These are phyloP conservation scores for Echria macrotheca DNA, from an alignment of 495 filamentous ascomycete species.

Conservation along the genomic window DNA sequence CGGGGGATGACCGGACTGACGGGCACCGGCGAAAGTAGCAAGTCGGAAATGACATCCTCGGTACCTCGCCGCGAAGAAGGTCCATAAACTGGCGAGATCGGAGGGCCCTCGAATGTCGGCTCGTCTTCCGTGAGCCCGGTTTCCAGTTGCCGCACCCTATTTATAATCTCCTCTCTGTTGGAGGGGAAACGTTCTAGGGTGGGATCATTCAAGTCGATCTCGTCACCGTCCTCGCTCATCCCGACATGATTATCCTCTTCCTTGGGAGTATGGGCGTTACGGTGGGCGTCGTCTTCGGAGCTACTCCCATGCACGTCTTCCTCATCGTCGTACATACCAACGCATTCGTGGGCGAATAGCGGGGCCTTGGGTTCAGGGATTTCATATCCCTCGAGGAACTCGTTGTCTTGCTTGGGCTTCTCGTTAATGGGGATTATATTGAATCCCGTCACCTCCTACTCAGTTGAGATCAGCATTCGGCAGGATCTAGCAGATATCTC, in stretches of 20 bases:
- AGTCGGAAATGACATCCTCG: slow-evolving; percentile 23
- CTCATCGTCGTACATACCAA: slow-evolving; percentile 27
- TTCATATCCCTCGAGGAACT: slow-evolving; percentile 13
- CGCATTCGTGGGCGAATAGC: slow-evolving; percentile 43
- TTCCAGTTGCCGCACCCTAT: slow-evolving; percentile 40
- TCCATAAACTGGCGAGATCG: slow-evolving; percentile 31
- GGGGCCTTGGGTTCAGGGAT: slow-evolving; percentile 29
- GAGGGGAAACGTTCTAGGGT: slow-evolving; percentile 47
- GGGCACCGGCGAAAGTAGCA: slow-evolving; percentile 8
- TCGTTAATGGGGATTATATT: too few species aligned
- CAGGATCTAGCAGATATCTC: slow-evolving; percentile 11
- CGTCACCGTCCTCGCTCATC: slow-evolving; percentile 17
- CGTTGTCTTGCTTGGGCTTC: background rate
- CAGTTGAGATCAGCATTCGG: slow-evolving; percentile 10
- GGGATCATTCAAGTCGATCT: slow-evolving; percentile 45
- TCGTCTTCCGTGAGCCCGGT: slow-evolving; percentile 42
- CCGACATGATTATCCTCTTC: slow-evolving; percentile 10
- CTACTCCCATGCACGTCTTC: slow-evolving; percentile 3
- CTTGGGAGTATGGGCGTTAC: slow-evolving; percentile 3
- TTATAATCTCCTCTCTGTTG: slow-evolving; percentile 41
- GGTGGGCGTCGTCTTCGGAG: slow-evolving; percentile 10
- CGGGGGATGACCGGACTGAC: slow-evolving; percentile 12
- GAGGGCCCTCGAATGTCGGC: slow-evolving; percentile 30
- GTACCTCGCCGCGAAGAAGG: slow-evolving; percentile 17
- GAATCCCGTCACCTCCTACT: background rate